Percentiles rank a stretch among this genome's conserved stretches.
These are phyloP conservation scores for Aspergillus bombycis DNA, from an alignment of 2,329 filamentous ascomycete species.

Conservation along the genomic window DNA sequence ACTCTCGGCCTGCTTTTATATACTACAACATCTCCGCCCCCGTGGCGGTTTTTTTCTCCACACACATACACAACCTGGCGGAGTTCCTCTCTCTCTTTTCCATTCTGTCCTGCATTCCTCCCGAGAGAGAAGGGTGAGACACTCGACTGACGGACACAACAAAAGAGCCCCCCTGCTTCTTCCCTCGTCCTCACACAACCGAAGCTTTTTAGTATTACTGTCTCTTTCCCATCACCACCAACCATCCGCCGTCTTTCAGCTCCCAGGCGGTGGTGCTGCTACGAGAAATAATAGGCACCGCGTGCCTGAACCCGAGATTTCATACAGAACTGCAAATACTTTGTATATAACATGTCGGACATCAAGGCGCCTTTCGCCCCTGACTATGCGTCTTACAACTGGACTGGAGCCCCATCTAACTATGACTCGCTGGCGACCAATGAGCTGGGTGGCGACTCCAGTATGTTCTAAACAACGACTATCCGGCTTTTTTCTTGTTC, in stretches of 20 bases:
- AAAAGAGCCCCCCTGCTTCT: neutral
- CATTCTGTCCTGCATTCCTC: conserved; percentile 4
- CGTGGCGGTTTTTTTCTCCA: conserved; percentile 26
- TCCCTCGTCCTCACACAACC: neutral
- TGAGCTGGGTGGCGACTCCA: conserved; percentile 73
- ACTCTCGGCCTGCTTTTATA: conserved; percentile 20
- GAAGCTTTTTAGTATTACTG: neutral
- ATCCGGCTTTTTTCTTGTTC: neutral
- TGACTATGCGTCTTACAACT: conserved; percentile 54
- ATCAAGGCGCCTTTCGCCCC: conserved; percentile 38
- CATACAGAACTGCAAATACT: neutral
- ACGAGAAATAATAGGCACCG: neutral
- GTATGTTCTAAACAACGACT: conserved; percentile 56
- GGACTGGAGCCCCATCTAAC: conserved; percentile 50
- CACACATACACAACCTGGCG: conserved; percentile 24
- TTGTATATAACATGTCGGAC: conserved; percentile 28
- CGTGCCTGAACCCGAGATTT: neutral
- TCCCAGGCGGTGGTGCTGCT: conserved; percentile 7
- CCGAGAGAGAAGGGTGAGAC: neutral
- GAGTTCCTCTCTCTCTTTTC: conserved; percentile 16
- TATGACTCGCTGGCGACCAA: conserved; percentile 53
- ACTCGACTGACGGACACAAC: neutral
- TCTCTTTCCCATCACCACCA: neutral
- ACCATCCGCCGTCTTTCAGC: conserved; percentile 8
- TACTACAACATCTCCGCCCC: conserved; percentile 10